Percentiles rank a stretch among this genome's conserved stretches.
Evolutionary conservation across 371 early-diverging fungal genomes (phyloP).

Genomic region (Capillidium rhysosporum): DNA sequence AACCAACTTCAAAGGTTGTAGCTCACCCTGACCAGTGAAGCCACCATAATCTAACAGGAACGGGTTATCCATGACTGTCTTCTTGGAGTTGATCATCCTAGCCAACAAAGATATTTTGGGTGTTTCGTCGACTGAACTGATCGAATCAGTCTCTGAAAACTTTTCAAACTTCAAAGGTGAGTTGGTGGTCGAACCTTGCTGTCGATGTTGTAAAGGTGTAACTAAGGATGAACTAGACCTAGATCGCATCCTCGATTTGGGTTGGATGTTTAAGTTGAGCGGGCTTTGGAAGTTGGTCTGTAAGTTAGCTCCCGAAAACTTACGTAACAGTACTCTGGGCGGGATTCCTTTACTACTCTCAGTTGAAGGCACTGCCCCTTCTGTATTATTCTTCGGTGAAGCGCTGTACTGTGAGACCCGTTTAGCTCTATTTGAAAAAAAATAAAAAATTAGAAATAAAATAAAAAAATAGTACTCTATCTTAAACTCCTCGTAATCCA

Average conservation of each 20-base stretch:
- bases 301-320: slow-evolving; percentile 3
- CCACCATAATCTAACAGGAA: slow-evolving; percentile 44
- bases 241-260: slow-evolving; percentile 6
- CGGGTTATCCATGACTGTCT: slow-evolving; percentile 41
- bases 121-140: slow-evolving; percentile 6
- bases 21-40: slow-evolving; percentile 36
- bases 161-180: slow-evolving; percentile 2
- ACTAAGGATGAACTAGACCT: slow-evolving; percentile 4
- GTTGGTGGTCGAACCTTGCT: not conserved
- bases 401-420: not conserved
- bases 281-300: not conserved
- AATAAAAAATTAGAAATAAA: not conserved
- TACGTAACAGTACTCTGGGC: not conserved
- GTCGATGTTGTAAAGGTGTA: not conserved
- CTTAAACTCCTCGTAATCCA: slow-evolving; percentile 30
- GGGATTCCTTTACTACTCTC: not conserved
- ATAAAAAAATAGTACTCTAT: slow-evolving; percentile 9
- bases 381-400: not conserved
- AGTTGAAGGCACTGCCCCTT: not conserved
- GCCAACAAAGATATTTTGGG: slow-evolving; percentile 30
- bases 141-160: slow-evolving; percentile 4
- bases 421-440: not conserved
- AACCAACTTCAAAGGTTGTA: slow-evolving; percentile 31
- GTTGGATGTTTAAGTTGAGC: not conserved
- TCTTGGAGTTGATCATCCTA: slow-evolving; percentile 34